phyloP scores from a whole-genome alignment of 2,329 filamentous ascomycete species.

The Purpureocillium takamizusanense region DNA sequence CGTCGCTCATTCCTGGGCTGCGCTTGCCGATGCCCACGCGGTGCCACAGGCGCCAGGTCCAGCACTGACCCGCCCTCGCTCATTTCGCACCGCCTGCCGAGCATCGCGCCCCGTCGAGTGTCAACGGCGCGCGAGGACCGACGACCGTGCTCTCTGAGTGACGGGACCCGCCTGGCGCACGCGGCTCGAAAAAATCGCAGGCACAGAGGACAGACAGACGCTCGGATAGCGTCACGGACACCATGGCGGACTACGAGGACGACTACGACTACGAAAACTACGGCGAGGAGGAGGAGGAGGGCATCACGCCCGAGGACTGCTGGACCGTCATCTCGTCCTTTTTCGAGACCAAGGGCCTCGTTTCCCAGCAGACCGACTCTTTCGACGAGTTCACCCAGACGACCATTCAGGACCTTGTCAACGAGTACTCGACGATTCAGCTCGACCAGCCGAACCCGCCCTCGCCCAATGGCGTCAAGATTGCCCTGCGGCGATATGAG shows the following conservation, averaged over 20 bases:
- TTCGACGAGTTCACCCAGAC: slow-evolving; percentile 95
- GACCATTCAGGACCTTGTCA: slow-evolving; percentile 89
- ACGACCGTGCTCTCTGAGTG: too few species aligned
- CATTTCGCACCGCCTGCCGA: slow-evolving; percentile 8
- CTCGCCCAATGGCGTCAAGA: slow-evolving; percentile 64
- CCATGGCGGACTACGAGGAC: slow-evolving; percentile 49
- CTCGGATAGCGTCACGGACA: slow-evolving; percentile 4
- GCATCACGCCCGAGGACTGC: slow-evolving; percentile 93
- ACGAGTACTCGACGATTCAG: slow-evolving; percentile 85
- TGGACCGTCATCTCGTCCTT: slow-evolving; percentile 97
- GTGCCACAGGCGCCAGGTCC: slow-evolving; percentile 22
- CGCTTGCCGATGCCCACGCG: slow-evolving; percentile 20
- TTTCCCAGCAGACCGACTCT: slow-evolving; percentile 95
- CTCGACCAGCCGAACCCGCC: slow-evolving; percentile 86
- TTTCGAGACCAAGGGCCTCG: slow-evolving; percentile 91
- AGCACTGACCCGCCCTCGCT: slow-evolving; percentile 17
- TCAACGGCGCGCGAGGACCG: too few species aligned
- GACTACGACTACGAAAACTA: slow-evolving; percentile 61
- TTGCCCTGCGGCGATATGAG: slow-evolving; percentile 85
- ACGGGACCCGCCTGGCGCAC: too few species aligned
- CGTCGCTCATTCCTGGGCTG: slow-evolving; percentile 12
- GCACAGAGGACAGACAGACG: neutral
- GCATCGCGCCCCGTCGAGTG: too few species aligned
- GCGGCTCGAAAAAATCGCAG: too few species aligned
- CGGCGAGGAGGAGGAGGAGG: slow-evolving; percentile 50